These are phyloP conservation scores for Colletotrichum euphorbiae DNA, from an alignment of 2,329 filamentous ascomycete genomes.

Conservation along the genomic window DNA sequence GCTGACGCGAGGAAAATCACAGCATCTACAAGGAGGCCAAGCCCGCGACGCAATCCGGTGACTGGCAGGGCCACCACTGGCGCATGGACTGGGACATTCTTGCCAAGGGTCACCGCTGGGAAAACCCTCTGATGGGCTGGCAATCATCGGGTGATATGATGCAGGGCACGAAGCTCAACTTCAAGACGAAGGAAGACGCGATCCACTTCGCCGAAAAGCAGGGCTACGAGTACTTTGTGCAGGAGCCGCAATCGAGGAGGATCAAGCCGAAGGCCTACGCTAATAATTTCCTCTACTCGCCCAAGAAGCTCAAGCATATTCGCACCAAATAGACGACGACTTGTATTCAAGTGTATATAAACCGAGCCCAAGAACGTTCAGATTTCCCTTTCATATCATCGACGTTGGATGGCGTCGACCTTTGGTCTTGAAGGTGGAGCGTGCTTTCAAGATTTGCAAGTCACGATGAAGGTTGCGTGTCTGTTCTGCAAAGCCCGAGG, in stretches of 20 bases:
- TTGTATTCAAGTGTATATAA: slow-evolving; percentile 46
- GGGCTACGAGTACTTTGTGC: slow-evolving; percentile 98
- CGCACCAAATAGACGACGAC: slow-evolving; percentile 74
- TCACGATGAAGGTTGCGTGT: too few species aligned
- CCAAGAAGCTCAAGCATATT: slow-evolving; percentile 88
- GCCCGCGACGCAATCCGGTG: slow-evolving; percentile 94
- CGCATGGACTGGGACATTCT: slow-evolving; percentile 99
- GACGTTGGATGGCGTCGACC: too few species aligned
- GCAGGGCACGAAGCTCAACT: slow-evolving; percentile 92
- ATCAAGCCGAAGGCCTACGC: slow-evolving; percentile 94
- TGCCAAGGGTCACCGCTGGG: slow-evolving; percentile 93
- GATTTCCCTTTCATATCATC: neutral
- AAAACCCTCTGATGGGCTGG: slow-evolving; percentile 99
- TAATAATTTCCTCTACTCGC: slow-evolving; percentile 91
- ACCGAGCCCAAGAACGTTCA: slow-evolving; percentile 36
- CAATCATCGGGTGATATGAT: slow-evolving; percentile 94
- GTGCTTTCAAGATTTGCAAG: too few species aligned
- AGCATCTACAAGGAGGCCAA: slow-evolving; percentile 95
- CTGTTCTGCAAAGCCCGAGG: neutral
- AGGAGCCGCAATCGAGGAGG: slow-evolving; percentile 91
- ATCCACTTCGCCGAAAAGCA: slow-evolving; percentile 98
- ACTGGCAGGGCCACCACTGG: slow-evolving; percentile 87
- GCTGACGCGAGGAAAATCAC: slow-evolving; percentile 19
- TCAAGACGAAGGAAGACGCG: slow-evolving; percentile 93
- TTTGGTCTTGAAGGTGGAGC: too few species aligned